These are phyloP conservation scores for Trichoderma sp. DNA, from an alignment of 2,329 filamentous ascomycete species.

Conservation along the genomic window DNA sequence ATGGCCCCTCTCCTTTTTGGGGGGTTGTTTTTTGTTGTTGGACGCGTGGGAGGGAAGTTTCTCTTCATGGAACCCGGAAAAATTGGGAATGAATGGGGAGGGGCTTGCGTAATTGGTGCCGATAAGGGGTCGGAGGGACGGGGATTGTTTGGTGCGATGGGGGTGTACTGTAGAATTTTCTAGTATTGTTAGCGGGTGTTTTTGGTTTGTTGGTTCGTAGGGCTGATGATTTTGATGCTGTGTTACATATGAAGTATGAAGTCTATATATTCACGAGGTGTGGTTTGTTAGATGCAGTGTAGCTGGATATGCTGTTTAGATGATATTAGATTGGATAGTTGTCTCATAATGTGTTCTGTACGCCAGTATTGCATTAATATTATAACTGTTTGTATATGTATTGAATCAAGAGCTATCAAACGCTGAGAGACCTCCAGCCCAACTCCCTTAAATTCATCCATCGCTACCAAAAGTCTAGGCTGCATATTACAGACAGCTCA, in stretches of 20 bases:
- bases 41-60: background rate
- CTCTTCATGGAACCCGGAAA: background rate
- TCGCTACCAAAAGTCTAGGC: background rate
- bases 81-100: no score
- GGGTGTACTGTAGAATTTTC: background rate
- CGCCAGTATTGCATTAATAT: background rate
- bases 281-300: background rate
- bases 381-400: background rate
- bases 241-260: background rate
- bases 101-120: constrained; percentile 9
- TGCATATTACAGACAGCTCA: background rate
- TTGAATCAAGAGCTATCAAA: background rate
- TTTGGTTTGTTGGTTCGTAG: background rate
- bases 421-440: background rate
- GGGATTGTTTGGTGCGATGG: constrained; percentile 1
- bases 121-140: constrained; percentile 9
- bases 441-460: background rate
- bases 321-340: background rate
- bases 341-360: background rate
- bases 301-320: background rate
- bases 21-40: background rate
- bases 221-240: background rate
- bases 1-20: no score
- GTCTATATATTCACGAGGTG: background rate
- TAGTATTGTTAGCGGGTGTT: background rate